A percentile compares a stretch with the other conserved stretches of the same genome.
Conservation (phyloP, 148 eudicot species). For the Amaranthus cruentus region DNA sequence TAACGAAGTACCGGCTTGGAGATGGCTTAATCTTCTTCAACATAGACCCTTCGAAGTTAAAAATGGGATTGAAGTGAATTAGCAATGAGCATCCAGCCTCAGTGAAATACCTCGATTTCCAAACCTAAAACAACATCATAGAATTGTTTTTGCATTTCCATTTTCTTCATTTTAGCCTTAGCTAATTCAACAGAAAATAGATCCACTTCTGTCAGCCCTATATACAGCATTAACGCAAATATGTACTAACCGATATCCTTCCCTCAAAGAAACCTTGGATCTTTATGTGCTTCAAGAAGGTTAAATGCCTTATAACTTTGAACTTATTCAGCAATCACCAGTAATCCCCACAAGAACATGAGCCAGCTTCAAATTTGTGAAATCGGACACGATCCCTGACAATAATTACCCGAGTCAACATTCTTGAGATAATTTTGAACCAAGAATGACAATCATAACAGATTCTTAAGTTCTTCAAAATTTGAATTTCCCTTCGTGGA, state of each 20-base stretch:
- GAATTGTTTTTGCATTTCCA: not conserved
- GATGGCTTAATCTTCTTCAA: not conserved
- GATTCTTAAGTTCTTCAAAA: conserved; percentile 57
- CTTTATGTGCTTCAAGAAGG: not conserved
- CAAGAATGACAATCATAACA: conserved; percentile 67
- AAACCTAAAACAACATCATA: not conserved
- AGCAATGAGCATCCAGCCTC: not conserved
- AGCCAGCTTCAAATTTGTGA: conserved; percentile 57
- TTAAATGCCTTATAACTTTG: not conserved
- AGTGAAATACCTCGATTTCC: conserved; percentile 12
- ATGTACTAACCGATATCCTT: not conserved
- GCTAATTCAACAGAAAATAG: not conserved
- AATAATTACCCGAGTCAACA: conserved; percentile 54
- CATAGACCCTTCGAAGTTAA: not conserved
- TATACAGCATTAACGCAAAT: not conserved
- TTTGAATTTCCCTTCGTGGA: conserved; percentile 47
- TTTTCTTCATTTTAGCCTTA: not conserved
- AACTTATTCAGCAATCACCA: conserved; percentile 35
- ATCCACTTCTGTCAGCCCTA: not conserved
- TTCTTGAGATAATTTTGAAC: conserved; percentile 51
- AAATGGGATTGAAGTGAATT: not conserved
- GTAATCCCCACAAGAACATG: conserved; percentile 64
- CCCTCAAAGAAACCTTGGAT: not conserved
- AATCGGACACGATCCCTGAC: conserved; percentile 69
- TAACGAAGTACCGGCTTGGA: not conserved